phyloP scores from a whole-genome alignment of 2,329 filamentous ascomycete species.

The Aspergillus hiratsukae region DNA sequence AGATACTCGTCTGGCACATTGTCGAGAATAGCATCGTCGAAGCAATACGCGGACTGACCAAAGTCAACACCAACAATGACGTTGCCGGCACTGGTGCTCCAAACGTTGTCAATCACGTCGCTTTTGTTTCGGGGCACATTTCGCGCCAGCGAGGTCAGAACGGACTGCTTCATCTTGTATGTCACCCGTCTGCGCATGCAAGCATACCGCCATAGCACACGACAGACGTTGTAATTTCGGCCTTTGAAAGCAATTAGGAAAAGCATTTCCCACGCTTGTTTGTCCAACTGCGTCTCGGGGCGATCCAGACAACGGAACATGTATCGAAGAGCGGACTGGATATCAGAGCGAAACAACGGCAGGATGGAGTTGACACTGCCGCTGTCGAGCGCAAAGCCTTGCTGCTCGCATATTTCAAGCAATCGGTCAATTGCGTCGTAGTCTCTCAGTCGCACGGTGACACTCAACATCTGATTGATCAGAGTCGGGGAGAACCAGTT shows the following conservation, averaged over 20 bases:
- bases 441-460: slow-evolving; percentile 23
- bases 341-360: slow-evolving; percentile 20
- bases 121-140: slow-evolving; percentile 14
- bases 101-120: slow-evolving; percentile 14
- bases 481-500: slow-evolving; percentile 35
- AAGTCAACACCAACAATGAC: slow-evolving; percentile 30
- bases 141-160: slow-evolving; percentile 29
- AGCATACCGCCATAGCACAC: slow-evolving; percentile 47
- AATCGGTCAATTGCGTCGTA: slow-evolving; percentile 25
- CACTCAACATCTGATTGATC: slow-evolving; percentile 36
- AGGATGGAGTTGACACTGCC: slow-evolving; percentile 28
- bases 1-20: slow-evolving; percentile 23
- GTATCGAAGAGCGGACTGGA: slow-evolving; percentile 21
- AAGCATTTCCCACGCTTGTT: slow-evolving; percentile 32
- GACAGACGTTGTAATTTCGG: slow-evolving; percentile 39
- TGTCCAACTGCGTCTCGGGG: slow-evolving; percentile 15
- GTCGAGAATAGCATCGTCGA: slow-evolving; percentile 10
- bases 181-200: slow-evolving; percentile 36
- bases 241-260: slow-evolving; percentile 40
- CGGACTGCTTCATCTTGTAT: slow-evolving; percentile 28
- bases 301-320: slow-evolving; percentile 19
- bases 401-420: slow-evolving; percentile 27
- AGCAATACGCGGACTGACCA: slow-evolving; percentile 9
- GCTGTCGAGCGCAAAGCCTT: slow-evolving; percentile 23
- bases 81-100: slow-evolving; percentile 26